Base-by-base conservation (phyloP, 1,139 yeast species). In the Suhomyces wounanorum region DNA sequence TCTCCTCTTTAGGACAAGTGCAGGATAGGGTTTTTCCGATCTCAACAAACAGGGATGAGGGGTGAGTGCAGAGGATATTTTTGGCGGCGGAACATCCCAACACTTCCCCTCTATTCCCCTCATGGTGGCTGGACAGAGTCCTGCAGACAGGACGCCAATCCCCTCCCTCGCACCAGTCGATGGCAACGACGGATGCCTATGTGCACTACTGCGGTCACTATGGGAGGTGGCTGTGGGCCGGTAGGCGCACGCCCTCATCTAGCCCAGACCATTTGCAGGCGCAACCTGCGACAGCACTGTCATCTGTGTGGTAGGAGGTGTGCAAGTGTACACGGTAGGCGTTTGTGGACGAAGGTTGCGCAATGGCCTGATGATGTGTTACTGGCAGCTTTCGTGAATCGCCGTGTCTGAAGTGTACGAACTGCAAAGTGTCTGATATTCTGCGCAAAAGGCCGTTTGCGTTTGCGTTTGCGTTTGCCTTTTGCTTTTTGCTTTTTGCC, bases 21-120 rank as follows among this genome's bases (percentile, higher is more conserved):
- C 43, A 18, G 41, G 43, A 16, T 28, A 14, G 47, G 47, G 52
- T 45, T 50, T 50, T 50, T 50, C 52, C 52, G 52, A 33, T 40
- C 52, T 33, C 52, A 50, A 50, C 52, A 45, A 36, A 30, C 31
- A 40, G 38, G 30, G 43, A 26, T 21, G 43, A 36, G 49, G 46
- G 46, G 43, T 28, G 43, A 8, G 44, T 9, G 35, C 23, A 10
- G 21, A 18, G n/a, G 36, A 13, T 41, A 17, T 30, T 28, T 41
- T 43, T 33, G 38, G 38, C 39, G 45, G 45, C 45, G 49, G 49
- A 42, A 47, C 45, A 47, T 42, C 49, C 49, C 49, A 46, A 46
- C 49, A 46, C 35, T 36, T 43, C 40, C 40, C 40, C 44, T 42
- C 44, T 23, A 23, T 42, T 42, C 44, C 44, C 44, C 44, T 42